Base-by-base conservation (phyloP, 371 early-diverging fungal genomes). In the Mortierella sp. region DNA sequence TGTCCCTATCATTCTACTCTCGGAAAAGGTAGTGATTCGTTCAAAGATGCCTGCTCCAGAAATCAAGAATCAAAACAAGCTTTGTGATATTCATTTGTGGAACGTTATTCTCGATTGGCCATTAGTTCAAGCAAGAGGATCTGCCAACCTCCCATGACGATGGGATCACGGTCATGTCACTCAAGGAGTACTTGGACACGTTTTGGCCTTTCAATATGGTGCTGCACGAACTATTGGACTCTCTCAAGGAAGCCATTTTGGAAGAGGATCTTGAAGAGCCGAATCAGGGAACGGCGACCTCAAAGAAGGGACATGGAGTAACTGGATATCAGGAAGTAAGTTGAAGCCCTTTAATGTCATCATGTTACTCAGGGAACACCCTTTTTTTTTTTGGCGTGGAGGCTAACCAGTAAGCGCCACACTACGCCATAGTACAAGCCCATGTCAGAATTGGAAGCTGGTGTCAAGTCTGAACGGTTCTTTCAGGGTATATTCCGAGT, bases 381-480 rank as follows among this genome's bases (percentile, higher is more conserved):
- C 3, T 28, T 10, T 24, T 2, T 24, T 27, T 16, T 50, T 26
- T 5, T 16, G 16, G 14, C 7, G 26, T 24, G 12, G 16, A 47
- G 16, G 24, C 13, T 47, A 47, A 47, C 3, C 24, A 2, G 23
- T 19, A 7, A 3, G 23, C 48, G 6, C 24, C 19, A 23, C 23
- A 6, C 9, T 14, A 13, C 18, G 9, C 27, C 28, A 13, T 71
- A 87, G 88, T 86, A 88, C 60, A 89, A 89, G 68, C 63, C 87
- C 0, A 58, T 82, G 48, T 84, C 84, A 6, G 87, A 88, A 50
- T 65, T 87, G 7, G 86, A 87, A 64, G 86, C 84, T 0, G 89
- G 87, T 13, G 86, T 87, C 52, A 87, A 88, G 51, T 87, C 86
- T 26, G 64, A 71, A 41, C 78, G 85, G 19, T 88, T 83, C 55